These are phyloP conservation scores for Colletotrichum higginsianum DNA, from an alignment of 2,329 filamentous ascomycete genomes.

Conservation along the genomic window DNA sequence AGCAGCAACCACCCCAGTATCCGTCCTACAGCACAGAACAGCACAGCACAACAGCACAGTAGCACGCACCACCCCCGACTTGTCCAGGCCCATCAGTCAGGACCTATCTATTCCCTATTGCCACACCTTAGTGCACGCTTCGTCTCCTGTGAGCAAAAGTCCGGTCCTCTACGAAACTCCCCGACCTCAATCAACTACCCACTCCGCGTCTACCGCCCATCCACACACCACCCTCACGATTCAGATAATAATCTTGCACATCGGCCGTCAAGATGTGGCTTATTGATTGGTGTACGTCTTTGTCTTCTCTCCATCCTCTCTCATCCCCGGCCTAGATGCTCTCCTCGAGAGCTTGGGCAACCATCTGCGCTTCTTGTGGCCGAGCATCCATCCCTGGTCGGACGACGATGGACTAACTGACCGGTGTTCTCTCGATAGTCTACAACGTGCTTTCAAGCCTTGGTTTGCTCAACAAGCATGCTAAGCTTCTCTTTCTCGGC, in stretches of 20 bases:
- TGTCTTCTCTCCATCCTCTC: neutral
- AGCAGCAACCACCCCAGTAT: constrained; percentile 2
- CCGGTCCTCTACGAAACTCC: constrained; percentile 32
- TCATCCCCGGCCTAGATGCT: neutral
- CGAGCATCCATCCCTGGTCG: constrained; percentile 32
- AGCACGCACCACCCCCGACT: constrained; percentile 15
- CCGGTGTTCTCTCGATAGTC: constrained; percentile 62
- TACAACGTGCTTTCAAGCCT: constrained; percentile 91
- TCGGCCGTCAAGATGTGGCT: constrained; percentile 81
- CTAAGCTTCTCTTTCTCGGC: constrained; percentile 93
- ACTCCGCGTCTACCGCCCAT: constrained; percentile 38
- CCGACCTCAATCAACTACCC: constrained; percentile 29
- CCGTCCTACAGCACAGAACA: constrained; percentile 4
- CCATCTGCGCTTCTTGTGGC: constrained; percentile 22
- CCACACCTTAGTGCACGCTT: constrained; percentile 8
- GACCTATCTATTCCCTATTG: neutral
- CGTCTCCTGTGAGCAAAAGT: constrained; percentile 38
- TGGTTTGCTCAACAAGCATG: constrained; percentile 94
- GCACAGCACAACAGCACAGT: constrained; percentile 20
- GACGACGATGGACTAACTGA: constrained; percentile 50
- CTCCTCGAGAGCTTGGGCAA: constrained; percentile 27
- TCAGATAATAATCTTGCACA: constrained; percentile 40
- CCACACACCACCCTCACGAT: constrained; percentile 34
- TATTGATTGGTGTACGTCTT: constrained; percentile 89
- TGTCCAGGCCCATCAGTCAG: constrained; percentile 15